Base-by-base conservation (phyloP, 1,284 basidiomycete species). In the Ustilago hordei region DNA sequence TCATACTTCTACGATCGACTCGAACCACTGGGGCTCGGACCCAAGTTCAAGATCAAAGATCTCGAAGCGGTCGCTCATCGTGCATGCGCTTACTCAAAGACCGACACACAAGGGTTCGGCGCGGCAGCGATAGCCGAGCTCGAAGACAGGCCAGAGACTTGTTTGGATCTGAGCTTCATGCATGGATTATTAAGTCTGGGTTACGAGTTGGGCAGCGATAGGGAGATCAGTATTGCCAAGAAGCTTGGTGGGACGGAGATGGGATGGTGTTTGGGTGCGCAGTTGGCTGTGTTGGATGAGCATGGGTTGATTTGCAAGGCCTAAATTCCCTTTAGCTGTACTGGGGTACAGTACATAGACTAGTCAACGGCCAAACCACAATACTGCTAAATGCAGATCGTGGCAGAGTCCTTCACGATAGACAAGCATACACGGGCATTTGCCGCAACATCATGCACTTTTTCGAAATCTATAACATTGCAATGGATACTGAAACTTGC, bases 1-100 rank as follows among this genome's bases (percentile, higher is more conserved):
- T 98, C 95, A 34, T 99, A 98, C 90, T 98, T 99, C 88, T 97
- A 95, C 88, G 96, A 98, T 88, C 93, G 97, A 45, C 89, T 97
- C 70, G 88, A 89, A 45, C 96, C 95, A 0, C 90, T 98, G 68
- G 89, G 95, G 50, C 87, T 88, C 55, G 85, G 81, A 13, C 84
- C 70, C 48, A 81, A 81, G 28, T 86, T 83, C 58, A 81, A 81
- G 28, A 74, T 85, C 55, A 56, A 53, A 13, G 64, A 82, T 17
- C 69, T 86, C 4, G 65, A 59, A 23, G 64, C 64, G 11, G 58
- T 85, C 2, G 83, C 84, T 1, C 72, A 79, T 57, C 74, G 81
- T 23, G 84, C 81, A 12, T 86, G 84, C 45, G 54, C 69, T n/a
- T 77, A 78, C 32, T 56, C 62, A 9, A 55, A 57, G 52, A 57